Evolutionary conservation across 371 early-diverging fungal species (phyloP).

Genomic region (Mucor saturninus): DNA sequence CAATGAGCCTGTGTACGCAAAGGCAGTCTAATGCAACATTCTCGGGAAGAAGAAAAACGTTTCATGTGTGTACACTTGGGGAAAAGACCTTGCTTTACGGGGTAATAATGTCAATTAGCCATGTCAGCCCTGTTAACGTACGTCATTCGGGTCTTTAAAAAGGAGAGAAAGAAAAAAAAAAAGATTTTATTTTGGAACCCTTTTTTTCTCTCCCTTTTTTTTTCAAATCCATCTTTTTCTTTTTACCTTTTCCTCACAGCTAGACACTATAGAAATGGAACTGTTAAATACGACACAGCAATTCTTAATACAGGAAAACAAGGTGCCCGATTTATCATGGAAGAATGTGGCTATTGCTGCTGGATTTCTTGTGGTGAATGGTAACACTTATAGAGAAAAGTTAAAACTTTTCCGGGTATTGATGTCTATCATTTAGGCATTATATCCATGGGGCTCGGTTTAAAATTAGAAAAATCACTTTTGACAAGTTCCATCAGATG

Average conservation of each 20-base stretch:
- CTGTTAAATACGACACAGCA: not conserved
- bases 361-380: slow-evolving; percentile 46
- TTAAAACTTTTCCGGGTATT: not conserved
- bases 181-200: not conserved
- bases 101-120: no score
- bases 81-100: no score
- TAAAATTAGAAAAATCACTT: slow-evolving; percentile 66
- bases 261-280: not conserved
- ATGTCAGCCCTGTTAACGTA: not conserved
- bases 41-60: no score
- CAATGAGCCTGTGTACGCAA: no score
- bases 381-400: slow-evolving; percentile 27
- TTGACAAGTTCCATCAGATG: slow-evolving; percentile 67
- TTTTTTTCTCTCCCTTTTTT: not conserved
- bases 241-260: not conserved
- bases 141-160: slow-evolving; percentile 23
- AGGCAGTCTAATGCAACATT: not conserved
- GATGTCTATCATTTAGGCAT: slow-evolving; percentile 36
- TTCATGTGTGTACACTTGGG: no score
- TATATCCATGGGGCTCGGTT: slow-evolving; percentile 61
- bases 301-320: not conserved
- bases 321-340: slow-evolving; percentile 32
- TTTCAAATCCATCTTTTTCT: not conserved
- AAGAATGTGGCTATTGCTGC: slow-evolving; percentile 53
- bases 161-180: not conserved